phyloP scores from a whole-genome alignment of 331 rosid genomes.

The Cydonia oblonga region DNA sequence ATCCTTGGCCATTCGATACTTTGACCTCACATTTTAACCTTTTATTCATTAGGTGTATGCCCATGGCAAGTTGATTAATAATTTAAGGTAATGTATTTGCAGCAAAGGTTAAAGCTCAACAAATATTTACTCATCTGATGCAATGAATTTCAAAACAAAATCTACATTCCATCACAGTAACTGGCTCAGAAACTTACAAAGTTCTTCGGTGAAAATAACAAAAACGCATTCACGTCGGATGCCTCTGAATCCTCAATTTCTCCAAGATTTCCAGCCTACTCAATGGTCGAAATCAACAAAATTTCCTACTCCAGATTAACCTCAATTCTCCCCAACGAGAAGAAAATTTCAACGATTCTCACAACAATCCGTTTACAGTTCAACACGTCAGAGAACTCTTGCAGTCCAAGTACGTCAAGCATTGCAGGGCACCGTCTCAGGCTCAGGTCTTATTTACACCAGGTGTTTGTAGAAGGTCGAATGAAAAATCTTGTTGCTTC shows the following conservation, averaged over 20 bases:
- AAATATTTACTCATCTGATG: not conserved
- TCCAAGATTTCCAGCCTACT: not conserved
- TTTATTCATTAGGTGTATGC: no score
- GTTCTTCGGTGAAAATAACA: not conserved
- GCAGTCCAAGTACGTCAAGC: not conserved
- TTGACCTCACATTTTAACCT: no score
- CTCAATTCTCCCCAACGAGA: not conserved
- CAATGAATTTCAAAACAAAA: not conserved
- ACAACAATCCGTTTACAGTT: not conserved
- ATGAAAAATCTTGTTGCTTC: constrained; percentile 42
- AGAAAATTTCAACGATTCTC: not conserved
- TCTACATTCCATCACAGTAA: not conserved
- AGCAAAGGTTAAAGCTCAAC: not conserved
- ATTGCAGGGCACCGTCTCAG: not conserved
- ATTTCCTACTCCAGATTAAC: not conserved
- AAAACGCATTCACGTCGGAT: not conserved
- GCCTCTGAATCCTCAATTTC: not conserved
- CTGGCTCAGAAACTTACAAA: not conserved
- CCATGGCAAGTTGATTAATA: not conserved
- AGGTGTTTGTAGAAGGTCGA: constrained; percentile 20
- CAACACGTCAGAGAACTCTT: not conserved
- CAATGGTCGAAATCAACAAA: not conserved
- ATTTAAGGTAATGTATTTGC: not conserved
- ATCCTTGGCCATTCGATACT: no score
- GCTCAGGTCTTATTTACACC: constrained; percentile 10